phyloP scores from a whole-genome alignment of 169 alveolate species.

The Plasmodium inui region DNA sequence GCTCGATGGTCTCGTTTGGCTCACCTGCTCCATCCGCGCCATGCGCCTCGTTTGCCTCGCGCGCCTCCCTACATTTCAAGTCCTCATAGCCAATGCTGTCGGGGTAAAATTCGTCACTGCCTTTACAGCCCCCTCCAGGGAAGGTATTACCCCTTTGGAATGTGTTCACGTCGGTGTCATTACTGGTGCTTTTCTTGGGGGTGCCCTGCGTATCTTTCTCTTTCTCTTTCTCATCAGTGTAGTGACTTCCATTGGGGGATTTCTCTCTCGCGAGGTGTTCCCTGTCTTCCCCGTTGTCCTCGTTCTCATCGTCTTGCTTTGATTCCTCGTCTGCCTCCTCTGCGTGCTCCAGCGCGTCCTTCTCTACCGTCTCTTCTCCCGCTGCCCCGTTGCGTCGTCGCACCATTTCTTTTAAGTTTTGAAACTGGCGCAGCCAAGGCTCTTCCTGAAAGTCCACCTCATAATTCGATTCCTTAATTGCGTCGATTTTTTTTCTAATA shows the following conservation, averaged over 20 bases:
- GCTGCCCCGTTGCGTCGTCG: not conserved
- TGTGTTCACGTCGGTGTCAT: not conserved
- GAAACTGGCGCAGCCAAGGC: slow-evolving; percentile 34
- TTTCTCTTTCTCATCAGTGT: not conserved
- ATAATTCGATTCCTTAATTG: slow-evolving; percentile 77
- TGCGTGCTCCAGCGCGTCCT: not conserved
- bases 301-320: not conserved
- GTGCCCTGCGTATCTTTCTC: not conserved
- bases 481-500: slow-evolving; percentile 79
- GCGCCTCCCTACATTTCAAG: not conserved
- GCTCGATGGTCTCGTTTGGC: not conserved
- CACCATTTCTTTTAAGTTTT: slow-evolving; percentile 12
- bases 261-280: not conserved
- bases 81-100: not conserved
- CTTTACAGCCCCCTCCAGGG: not conserved
- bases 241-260: not conserved
- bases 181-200: not conserved
- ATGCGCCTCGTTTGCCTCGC: not conserved
- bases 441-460: slow-evolving; percentile 60
- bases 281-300: not conserved
- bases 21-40: not conserved
- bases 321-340: not conserved
- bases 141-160: not conserved
- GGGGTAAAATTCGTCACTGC: not conserved
- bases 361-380: not conserved